Base-by-base conservation (phyloP, 306 rosid genomes). In the Inga leiocalycina region DNA sequence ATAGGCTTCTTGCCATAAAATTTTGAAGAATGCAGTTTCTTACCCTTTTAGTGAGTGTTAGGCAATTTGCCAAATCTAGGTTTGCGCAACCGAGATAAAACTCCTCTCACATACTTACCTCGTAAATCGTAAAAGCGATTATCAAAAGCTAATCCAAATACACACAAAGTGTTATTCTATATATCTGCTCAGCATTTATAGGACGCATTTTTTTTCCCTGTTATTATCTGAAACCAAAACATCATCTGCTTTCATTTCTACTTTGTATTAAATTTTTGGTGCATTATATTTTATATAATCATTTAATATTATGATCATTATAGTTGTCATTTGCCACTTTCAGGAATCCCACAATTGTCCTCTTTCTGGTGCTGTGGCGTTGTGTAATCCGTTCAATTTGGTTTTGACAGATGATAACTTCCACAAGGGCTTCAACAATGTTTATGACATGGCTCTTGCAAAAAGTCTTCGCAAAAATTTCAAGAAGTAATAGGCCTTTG, bases 361-460 rank as follows among this genome's bases (percentile, higher is more conserved):
- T 68, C 93, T 96, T 75, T 92, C 98, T 72, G 99, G 99, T 11
- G 99, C 97, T 17, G 98, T 93, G 54, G 91, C 99, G 8, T 70
- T 96, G 90, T 94, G 99, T 81, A 94, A 94, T 91, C 99, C 99
- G 69, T 96, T 96, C 88, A 75, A 96, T 90, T 89, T 94, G 90
- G 93, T 92, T 83, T 79, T 87, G 45, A 91, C 97, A 22, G 98
- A 94, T 64, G 97, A 94, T 87, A 93, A 93, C 71, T 94, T 96
- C 79, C 98, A 76, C 39, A 93, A 91, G 88, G 99, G 99, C 71
- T 88, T 95, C 85, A 95, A 95, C 83, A 91, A 39, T 80, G 82
- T 96, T 49, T 96, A 96, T 74, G 91, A 96, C 85, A 92, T 80
- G 83, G 87, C 94, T 83, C 97, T 96, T 35, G 83, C 99, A 22